phyloP scores from a whole-genome alignment of 148 eudicot species.

The Hydrangea macrophylla region DNA sequence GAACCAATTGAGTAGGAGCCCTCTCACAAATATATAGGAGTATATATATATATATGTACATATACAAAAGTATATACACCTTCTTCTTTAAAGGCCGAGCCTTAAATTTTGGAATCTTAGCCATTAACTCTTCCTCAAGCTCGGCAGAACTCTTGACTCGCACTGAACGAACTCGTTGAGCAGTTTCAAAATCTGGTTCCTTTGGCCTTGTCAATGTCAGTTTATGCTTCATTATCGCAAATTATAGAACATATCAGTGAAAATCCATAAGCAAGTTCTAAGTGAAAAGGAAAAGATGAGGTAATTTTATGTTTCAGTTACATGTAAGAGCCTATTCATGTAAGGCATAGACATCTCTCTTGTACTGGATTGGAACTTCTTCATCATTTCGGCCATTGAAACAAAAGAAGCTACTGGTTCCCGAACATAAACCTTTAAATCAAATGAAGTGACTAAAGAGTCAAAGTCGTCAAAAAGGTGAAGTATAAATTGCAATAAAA shows the following conservation, averaged over 20 bases:
- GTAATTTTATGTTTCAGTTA: not conserved
- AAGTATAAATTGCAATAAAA: not conserved
- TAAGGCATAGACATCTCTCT: constrained; percentile 55
- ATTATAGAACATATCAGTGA: constrained; percentile 3
- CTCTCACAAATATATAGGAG: too few relatives aligned
- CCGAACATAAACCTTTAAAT: constrained; percentile 69
- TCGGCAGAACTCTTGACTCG: constrained; percentile 86
- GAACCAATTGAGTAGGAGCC: constrained; percentile 4
- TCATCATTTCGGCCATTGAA: constrained; percentile 91
- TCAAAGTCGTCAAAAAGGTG: constrained; percentile 11
- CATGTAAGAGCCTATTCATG: constrained; percentile 20
- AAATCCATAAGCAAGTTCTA: not conserved
- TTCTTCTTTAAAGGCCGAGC: constrained; percentile 86
- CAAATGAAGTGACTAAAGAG: not conserved
- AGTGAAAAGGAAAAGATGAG: too few relatives aligned
- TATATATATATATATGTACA: not conserved
- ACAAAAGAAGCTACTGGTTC: constrained; percentile 70
- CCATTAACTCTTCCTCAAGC: constrained; percentile 96
- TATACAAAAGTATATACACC: constrained; percentile 29
- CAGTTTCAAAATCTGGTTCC: constrained; percentile 83
- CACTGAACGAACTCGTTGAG: constrained; percentile 71
- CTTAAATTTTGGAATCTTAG: constrained; percentile 94
- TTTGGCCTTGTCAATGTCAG: constrained; percentile 84
- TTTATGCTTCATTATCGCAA: constrained; percentile 43
- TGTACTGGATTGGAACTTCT: constrained; percentile 84